A percentile compares a stretch with the other conserved stretches of the same genome.
These are phyloP conservation scores for Gossypium trilobum DNA, from an alignment of 441 rosid species.

Conservation along the genomic window DNA sequence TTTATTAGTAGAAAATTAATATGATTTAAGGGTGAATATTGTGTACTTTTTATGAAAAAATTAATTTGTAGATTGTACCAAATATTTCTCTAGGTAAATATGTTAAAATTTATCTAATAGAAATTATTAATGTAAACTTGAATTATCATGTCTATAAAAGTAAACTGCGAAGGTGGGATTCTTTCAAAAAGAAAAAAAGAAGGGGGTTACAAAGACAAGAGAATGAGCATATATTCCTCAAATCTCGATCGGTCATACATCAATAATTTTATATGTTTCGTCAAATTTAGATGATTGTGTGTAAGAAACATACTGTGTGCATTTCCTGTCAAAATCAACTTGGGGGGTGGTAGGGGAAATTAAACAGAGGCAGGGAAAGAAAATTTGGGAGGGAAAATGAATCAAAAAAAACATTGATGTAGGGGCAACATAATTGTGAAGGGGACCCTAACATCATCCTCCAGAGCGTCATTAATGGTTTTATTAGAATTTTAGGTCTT, in stretches of 20 bases:
- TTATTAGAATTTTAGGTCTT: background rate
- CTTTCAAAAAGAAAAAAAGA: too few relatives aligned
- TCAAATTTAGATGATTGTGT: background rate
- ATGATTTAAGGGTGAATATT: too few relatives aligned
- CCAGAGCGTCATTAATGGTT: slow-evolving; percentile 2
- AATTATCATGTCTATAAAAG: too few relatives aligned
- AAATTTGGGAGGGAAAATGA: background rate
- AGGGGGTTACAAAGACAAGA: background rate
- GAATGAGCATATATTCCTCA: background rate
- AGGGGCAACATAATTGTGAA: slow-evolving; percentile 13
- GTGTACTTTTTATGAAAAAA: too few relatives aligned
- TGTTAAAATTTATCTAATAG: too few relatives aligned
- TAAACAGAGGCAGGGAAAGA: background rate
- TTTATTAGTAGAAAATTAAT: too few relatives aligned
- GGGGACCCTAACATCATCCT: slow-evolving; percentile 2
- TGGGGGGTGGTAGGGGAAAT: too few relatives aligned
- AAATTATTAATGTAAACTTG: too few relatives aligned
- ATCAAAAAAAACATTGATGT: background rate
- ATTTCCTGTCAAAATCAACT: background rate
- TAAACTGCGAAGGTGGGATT: background rate
- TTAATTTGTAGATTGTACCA: too few relatives aligned
- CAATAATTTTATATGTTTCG: background rate
- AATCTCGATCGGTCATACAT: background rate
- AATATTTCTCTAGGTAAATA: too few relatives aligned
- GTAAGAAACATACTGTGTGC: background rate